Evolutionary conservation across 345 rosid species (phyloP).

Genomic region (Viola odorata): DNA sequence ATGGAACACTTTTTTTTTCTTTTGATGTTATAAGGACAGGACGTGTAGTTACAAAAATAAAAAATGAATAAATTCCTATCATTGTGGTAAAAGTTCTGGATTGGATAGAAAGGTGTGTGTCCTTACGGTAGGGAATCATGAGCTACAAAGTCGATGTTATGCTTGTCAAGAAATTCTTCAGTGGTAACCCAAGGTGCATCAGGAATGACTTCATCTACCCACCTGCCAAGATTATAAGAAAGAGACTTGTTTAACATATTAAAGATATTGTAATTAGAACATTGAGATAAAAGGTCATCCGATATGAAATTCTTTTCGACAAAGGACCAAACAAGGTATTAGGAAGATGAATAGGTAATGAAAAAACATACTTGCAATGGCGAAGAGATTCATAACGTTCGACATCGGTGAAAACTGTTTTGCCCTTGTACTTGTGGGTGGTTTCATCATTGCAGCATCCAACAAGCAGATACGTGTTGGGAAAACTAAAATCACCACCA

Average conservation of each 20-base stretch:
- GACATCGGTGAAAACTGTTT: constrained; percentile 76
- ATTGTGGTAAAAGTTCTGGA: background rate
- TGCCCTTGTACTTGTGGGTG: constrained; percentile 82
- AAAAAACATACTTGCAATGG: constrained; percentile 76
- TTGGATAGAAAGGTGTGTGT: background rate
- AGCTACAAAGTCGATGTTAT: constrained; percentile 72
- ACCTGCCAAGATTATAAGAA: constrained; percentile 34
- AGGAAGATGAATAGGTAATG: background rate
- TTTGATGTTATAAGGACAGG: background rate
- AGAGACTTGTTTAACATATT: background rate
- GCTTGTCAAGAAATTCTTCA: constrained; percentile 79
- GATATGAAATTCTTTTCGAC: too few relatives aligned
- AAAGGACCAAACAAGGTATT: background rate
- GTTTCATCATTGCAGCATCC: constrained; percentile 89
- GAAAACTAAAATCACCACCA: constrained; percentile 44
- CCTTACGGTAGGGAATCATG: constrained; percentile 93
- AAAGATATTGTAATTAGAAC: background rate
- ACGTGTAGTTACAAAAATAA: background rate
- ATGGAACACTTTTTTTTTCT: too few relatives aligned
- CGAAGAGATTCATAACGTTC: constrained; percentile 95
- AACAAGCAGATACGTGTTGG: constrained; percentile 69
- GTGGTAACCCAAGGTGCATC: constrained; percentile 90
- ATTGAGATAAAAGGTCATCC: background rate
- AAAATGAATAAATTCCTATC: background rate
- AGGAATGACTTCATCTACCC: constrained; percentile 95